Evolutionary conservation across 2,329 filamentous ascomycete genomes (phyloP).

Genomic region (Polytolypa hystricis): DNA sequence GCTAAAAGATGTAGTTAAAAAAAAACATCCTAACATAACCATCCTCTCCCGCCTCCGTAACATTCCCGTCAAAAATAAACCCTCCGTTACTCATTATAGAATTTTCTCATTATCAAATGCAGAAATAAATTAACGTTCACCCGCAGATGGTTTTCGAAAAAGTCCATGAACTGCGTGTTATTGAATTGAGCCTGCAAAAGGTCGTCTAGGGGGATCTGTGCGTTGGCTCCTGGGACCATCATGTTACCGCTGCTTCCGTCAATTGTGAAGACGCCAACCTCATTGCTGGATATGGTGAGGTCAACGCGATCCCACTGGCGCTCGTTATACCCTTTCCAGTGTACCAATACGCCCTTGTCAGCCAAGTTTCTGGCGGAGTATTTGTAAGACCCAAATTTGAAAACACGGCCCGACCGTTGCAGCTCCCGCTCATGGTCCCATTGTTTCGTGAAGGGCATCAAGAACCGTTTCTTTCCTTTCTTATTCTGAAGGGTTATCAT

Average conservation of each 20-base stretch:
- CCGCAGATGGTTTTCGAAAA: constrained; percentile 78
- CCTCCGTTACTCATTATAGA: constrained; percentile 52
- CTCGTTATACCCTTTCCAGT: constrained; percentile 75
- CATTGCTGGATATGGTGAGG: constrained; percentile 85
- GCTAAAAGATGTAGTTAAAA: background rate
- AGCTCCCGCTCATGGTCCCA: constrained; percentile 98
- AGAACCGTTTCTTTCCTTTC: constrained; percentile 87
- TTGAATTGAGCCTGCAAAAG: constrained; percentile 95
- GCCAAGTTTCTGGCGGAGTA: constrained; percentile 81
- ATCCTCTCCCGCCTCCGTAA: too few relatives aligned
- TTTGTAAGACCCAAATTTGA: constrained; percentile 96
- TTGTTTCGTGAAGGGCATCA: constrained; percentile 94
- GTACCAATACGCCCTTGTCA: constrained; percentile 87
- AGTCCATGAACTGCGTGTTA: constrained; percentile 87
- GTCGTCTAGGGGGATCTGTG: constrained; percentile 81
- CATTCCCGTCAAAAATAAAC: too few relatives aligned
- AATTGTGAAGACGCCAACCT: constrained; percentile 86
- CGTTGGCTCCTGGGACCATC: constrained; percentile 89
- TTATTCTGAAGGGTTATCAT: constrained; percentile 96
- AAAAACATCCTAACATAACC: background rate
- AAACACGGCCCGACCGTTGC: constrained; percentile 79
- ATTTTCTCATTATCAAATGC: constrained; percentile 98
- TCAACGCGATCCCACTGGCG: constrained; percentile 87
- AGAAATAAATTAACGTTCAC: constrained; percentile 94
- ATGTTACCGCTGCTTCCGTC: constrained; percentile 86